These are phyloP conservation scores for Lolium perenne DNA, from an alignment of 176 grass and related monocot species.

Conservation along the genomic window DNA sequence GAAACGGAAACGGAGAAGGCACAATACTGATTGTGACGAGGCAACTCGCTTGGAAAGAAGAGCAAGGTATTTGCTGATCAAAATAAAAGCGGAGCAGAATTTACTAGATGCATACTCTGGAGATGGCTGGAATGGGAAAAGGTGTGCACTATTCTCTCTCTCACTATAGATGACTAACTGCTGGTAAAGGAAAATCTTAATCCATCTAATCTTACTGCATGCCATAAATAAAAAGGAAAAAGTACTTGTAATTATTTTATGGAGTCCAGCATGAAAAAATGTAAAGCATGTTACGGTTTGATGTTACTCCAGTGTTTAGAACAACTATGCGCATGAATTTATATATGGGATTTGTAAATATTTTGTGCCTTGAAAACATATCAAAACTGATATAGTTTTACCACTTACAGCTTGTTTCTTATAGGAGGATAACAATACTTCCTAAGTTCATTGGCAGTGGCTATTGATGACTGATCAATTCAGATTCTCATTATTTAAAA, in stretches of 20 bases:
- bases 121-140: conserved; percentile 98
- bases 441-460: conserved; percentile 2
- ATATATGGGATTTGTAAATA: conserved; percentile 14
- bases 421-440: conserved; percentile 27
- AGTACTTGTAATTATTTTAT: conserved; percentile 2
- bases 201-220: conserved; percentile 19
- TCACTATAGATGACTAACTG: background rate
- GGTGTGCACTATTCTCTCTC: conserved; percentile 51
- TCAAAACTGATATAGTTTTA: conserved; percentile 8
- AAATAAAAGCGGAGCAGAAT: conserved; percentile 91
- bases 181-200: conserved; percentile 19
- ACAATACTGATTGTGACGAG: conserved; percentile 69
- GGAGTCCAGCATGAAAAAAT: background rate
- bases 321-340: background rate
- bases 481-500: conserved; percentile 9
- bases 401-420: conserved; percentile 11
- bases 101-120: conserved; percentile 92
- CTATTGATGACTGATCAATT: conserved; percentile 21
- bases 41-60: conserved; percentile 79
- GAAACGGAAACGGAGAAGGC: conserved; percentile 61
- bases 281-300: background rate
- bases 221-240: background rate
- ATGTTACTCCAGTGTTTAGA: background rate
- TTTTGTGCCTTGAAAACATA: conserved; percentile 12
- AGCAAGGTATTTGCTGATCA: conserved; percentile 79